phyloP scores from a whole-genome alignment of 768 basidiomycete species.

The Strobilomyces echinocephalus region DNA sequence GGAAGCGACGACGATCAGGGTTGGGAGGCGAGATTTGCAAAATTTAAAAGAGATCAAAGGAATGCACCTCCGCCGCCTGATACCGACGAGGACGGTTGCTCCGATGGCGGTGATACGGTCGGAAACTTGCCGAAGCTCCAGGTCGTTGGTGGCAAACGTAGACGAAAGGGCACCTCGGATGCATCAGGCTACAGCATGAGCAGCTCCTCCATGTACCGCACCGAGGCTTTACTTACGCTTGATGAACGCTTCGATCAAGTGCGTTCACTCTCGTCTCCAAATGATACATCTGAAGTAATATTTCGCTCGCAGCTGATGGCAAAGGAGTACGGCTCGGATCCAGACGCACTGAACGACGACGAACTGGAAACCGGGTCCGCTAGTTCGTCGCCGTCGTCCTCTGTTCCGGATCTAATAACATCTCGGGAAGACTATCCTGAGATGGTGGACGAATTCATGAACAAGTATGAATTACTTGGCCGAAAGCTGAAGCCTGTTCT shows the following conservation, averaged over 20 bases:
- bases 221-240: conserved; percentile 78
- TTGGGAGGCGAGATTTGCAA: conserved; percentile 80
- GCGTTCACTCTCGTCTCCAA: conserved; percentile 17
- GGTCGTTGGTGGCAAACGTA: conserved; percentile 73
- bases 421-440: conserved; percentile 84
- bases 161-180: conserved; percentile 71
- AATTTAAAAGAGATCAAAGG: conserved; percentile 61
- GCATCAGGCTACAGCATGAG: conserved; percentile 97
- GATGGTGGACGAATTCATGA: conserved; percentile 92
- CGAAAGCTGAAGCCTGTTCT: conserved; percentile 79
- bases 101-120: conserved; percentile 79
- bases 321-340: conserved; percentile 67
- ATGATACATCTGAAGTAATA: neutral
- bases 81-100: conserved; percentile 49
- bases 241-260: conserved; percentile 96
- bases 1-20: conserved; percentile 26
- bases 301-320: conserved; percentile 55
- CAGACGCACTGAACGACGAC: conserved; percentile 47
- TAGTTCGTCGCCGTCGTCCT: conserved; percentile 40
- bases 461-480: conserved; percentile 85
- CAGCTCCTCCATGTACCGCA: conserved; percentile 92
- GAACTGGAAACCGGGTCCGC: conserved; percentile 41
- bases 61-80: conserved; percentile 26
- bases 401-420: conserved; percentile 70
- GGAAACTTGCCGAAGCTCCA: conserved; percentile 68